Conservation (phyloP, 2,329 filamentous ascomycete genomes). For the Xenosphaeropsis pyriputrescens region DNA sequence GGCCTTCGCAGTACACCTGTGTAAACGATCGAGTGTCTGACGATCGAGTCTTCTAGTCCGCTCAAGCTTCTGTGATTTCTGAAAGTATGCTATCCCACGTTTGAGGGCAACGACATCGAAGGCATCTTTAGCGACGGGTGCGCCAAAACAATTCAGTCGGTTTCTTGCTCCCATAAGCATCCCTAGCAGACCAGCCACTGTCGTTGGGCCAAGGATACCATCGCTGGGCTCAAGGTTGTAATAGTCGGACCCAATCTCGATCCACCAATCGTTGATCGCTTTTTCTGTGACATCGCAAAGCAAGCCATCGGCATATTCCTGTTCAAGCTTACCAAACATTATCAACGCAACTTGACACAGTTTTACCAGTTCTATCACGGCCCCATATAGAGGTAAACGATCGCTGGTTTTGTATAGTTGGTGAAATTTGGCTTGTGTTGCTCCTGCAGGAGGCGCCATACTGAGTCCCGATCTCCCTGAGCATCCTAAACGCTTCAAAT, state of each 20-base stretch:
- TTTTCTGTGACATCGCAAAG: conserved; percentile 88
- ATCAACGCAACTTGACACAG: conserved; percentile 81
- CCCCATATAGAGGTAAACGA: conserved; percentile 59
- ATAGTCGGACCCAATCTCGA: conserved; percentile 78
- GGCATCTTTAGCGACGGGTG: conserved; percentile 76
- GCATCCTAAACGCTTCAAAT: conserved; percentile 83
- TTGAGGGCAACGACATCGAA: conserved; percentile 79
- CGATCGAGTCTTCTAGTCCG: conserved; percentile 69
- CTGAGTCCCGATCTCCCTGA: conserved; percentile 80
- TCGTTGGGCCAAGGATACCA: conserved; percentile 82
- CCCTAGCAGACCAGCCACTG: conserved; percentile 75
- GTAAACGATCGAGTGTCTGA: conserved; percentile 67
- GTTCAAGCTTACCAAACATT: conserved; percentile 75
- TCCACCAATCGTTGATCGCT: conserved; percentile 91
- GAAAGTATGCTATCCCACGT: conserved; percentile 73
- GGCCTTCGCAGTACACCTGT: conserved; percentile 76
- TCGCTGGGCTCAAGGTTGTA: conserved; percentile 89
- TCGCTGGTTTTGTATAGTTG: conserved; percentile 83
- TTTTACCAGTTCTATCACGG: conserved; percentile 80
- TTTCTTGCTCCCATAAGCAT: conserved; percentile 84
- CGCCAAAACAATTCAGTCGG: conserved; percentile 69
- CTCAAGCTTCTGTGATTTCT: conserved; percentile 73
- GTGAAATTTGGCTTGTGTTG: conserved; percentile 81
- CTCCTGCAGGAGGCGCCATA: conserved; percentile 60
- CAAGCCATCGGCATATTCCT: conserved; percentile 80